phyloP scores from a whole-genome alignment of 1,284 basidiomycete genomes.

The Earliella scabrosa region DNA sequence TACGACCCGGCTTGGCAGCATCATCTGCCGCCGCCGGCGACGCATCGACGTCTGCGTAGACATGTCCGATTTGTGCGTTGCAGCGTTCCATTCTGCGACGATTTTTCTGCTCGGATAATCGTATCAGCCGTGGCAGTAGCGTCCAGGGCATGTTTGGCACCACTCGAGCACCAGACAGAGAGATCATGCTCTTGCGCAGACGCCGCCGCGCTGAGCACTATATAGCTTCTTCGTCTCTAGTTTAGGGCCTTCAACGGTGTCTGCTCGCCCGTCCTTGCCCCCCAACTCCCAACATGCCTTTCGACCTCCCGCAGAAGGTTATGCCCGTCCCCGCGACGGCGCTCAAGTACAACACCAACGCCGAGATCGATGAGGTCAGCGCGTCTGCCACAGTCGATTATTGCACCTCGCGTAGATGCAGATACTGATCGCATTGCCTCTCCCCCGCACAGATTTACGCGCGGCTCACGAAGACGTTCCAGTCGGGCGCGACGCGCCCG shows the following conservation, averaged over 20 bases:
- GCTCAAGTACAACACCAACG: conserved; percentile 4
- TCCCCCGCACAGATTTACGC: conserved; percentile 51
- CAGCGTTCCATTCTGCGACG: too few relatives aligned
- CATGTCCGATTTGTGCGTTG: too few relatives aligned
- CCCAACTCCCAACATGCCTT: neutral
- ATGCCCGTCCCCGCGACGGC: conserved; percentile 3
- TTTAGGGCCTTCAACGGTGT: neutral
- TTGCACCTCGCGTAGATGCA: neutral
- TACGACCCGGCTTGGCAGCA: too few relatives aligned
- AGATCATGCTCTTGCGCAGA: neutral
- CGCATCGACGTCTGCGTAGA: too few relatives aligned
- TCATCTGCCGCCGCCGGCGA: too few relatives aligned
- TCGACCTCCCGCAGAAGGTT: neutral
- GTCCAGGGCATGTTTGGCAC: neutral
- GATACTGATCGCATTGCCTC: neutral
- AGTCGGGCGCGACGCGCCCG: conserved; percentile 51
- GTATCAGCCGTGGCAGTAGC: neutral
- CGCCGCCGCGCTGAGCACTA: neutral
- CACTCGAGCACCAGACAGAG: neutral
- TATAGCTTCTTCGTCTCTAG: neutral
- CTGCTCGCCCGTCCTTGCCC: neutral
- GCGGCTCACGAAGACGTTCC: conserved; percentile 52
- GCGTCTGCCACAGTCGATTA: neutral
- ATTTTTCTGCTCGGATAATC: neutral
- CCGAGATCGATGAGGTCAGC: conserved; percentile 15